Conservation (phyloP, 495 filamentous ascomycete species). For the Penicillium steckii region DNA sequence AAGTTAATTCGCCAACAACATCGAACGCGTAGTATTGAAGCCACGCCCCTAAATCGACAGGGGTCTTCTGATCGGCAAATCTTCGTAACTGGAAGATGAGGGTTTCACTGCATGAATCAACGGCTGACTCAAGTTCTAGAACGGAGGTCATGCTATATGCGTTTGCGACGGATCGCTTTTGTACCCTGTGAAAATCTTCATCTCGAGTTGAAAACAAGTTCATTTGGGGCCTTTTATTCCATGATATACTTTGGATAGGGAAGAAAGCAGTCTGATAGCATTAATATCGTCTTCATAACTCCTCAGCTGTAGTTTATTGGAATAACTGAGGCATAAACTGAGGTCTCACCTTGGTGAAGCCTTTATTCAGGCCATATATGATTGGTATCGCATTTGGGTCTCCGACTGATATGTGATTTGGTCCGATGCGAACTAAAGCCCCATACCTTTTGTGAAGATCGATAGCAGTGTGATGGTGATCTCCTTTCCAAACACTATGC, state of each 20-base stretch:
- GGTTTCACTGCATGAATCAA: constrained; percentile 15
- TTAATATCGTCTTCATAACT: background rate
- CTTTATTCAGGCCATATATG: constrained; percentile 31
- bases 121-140: constrained; percentile 28
- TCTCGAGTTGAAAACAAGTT: constrained; percentile 34
- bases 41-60: constrained; percentile 40
- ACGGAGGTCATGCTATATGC: constrained; percentile 34
- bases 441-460: constrained; percentile 40
- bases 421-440: constrained; percentile 39
- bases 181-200: constrained; percentile 23
- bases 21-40: constrained; percentile 31
- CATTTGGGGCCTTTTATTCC: constrained; percentile 31
- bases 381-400: constrained; percentile 35
- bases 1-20: constrained; percentile 39
- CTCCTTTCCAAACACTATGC: constrained; percentile 31
- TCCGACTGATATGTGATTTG: constrained; percentile 34
- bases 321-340: background rate
- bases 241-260: constrained; percentile 33
- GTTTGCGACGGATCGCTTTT: constrained; percentile 31
- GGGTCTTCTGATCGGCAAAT: constrained; percentile 13
- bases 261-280: constrained; percentile 40
- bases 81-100: constrained; percentile 16
- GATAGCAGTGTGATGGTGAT: constrained; percentile 29
- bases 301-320: background rate
- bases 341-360: background rate